Evolutionary conservation across 768 basidiomycete species (phyloP).

Genomic region (Boletus edulis): DNA sequence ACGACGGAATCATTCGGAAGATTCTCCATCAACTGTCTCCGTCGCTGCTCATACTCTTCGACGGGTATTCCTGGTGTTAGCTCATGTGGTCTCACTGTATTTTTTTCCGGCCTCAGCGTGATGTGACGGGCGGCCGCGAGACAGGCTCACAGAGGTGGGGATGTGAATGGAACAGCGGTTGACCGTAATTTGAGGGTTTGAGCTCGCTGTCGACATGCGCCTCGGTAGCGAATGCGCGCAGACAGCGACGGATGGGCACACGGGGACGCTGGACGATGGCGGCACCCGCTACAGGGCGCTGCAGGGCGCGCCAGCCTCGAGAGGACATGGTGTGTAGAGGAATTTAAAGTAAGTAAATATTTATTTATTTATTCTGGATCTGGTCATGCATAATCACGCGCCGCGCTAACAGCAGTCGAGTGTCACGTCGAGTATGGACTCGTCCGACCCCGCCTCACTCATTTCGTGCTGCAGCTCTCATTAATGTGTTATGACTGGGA

Average conservation of each 20-base stretch:
- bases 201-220: slow-evolving; percentile 21
- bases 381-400: slow-evolving; percentile 19
- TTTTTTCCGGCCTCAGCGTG: slow-evolving; percentile 1
- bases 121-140: not conserved
- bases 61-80: slow-evolving; percentile 79
- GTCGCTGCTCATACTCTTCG: slow-evolving; percentile 73
- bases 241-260: not conserved
- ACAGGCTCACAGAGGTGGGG: slow-evolving; percentile 66
- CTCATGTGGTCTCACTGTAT: slow-evolving; percentile 56
- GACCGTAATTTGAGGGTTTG: slow-evolving; percentile 80
- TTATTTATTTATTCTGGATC: slow-evolving; percentile 4
- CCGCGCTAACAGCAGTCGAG: not conserved
- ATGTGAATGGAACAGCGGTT: slow-evolving; percentile 75
- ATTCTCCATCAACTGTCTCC: slow-evolving; percentile 66
- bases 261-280: not conserved
- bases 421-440: slow-evolving; percentile 20
- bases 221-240: slow-evolving; percentile 35
- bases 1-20: slow-evolving; percentile 75
- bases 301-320: slow-evolving; percentile 16
- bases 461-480: not conserved
- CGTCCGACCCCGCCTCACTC: slow-evolving; percentile 3
- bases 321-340: slow-evolving; percentile 16
- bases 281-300: not conserved
- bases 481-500: slow-evolving; percentile 38
- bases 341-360: slow-evolving; percentile 2